A percentile compares a stretch with the other conserved stretches of the same genome.
Evolutionary conservation across 2,329 filamentous ascomycete species (phyloP).

Genomic region (Zasmidium angulare): DNA sequence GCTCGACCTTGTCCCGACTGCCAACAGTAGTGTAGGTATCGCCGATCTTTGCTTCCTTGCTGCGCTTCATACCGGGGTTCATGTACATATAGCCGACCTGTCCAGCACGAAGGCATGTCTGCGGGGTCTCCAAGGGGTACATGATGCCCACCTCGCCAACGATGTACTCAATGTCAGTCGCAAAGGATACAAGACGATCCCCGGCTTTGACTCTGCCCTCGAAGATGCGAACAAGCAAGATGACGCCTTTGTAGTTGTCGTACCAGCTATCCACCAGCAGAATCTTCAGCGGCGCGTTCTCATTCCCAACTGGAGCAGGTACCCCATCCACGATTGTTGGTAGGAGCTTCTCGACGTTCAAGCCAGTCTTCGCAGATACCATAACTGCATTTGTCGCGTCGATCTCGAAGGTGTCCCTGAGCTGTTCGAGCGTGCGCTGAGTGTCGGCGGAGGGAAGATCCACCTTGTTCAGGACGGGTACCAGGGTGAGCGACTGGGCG

Average conservation of each 20-base stretch:
- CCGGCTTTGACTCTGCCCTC: slow-evolving; percentile 81
- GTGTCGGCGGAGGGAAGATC: slow-evolving; percentile 88
- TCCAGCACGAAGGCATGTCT: slow-evolving; percentile 77
- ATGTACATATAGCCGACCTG: slow-evolving; percentile 97
- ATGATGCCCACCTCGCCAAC: slow-evolving; percentile 97
- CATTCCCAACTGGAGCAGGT: slow-evolving; percentile 74
- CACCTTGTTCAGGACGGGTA: slow-evolving; percentile 96
- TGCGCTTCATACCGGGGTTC: slow-evolving; percentile 97
- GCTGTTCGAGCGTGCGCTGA: slow-evolving; percentile 80
- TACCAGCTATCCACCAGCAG: slow-evolving; percentile 98
- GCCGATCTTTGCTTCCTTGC: slow-evolving; percentile 91
- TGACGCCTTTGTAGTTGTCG: slow-evolving; percentile 90
- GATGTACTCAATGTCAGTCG: slow-evolving; percentile 83
- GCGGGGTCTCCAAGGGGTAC: slow-evolving; percentile 82
- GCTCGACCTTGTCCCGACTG: slow-evolving; percentile 71
- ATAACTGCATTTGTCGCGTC: slow-evolving; percentile 70
- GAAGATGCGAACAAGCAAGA: slow-evolving; percentile 86
- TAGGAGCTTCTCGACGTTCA: slow-evolving; percentile 80
- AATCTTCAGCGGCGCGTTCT: slow-evolving; percentile 71
- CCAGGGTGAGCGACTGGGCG: slow-evolving; percentile 78
- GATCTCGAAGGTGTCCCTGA: slow-evolving; percentile 83
- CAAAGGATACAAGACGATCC: slow-evolving; percentile 83
- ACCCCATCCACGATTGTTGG: slow-evolving; percentile 84
- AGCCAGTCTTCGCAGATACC: slow-evolving; percentile 91
- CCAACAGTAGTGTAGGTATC: slow-evolving; percentile 90